These are phyloP conservation scores for Diplodia seriata DNA, from an alignment of 2,329 filamentous ascomycete species.

Conservation along the genomic window DNA sequence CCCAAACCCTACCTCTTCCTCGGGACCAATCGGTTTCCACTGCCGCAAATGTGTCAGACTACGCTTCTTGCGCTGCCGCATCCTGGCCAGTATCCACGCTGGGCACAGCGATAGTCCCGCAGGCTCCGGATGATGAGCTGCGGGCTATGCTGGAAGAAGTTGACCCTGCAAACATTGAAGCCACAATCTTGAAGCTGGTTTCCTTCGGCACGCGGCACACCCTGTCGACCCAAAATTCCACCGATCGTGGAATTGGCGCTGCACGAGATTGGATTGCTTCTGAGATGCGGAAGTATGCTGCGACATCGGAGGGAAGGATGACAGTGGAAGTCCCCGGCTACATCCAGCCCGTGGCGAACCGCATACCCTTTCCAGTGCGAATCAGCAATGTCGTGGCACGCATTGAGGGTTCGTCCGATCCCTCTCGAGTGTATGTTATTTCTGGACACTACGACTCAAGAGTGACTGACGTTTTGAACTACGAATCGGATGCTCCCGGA, in stretches of 20 bases:
- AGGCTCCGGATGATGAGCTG: conserved; percentile 51
- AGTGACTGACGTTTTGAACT: conserved; percentile 59
- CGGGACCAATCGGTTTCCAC: conserved; percentile 35
- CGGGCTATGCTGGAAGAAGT: conserved; percentile 50
- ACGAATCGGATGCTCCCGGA: conserved; percentile 60
- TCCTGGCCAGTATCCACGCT: conserved; percentile 53
- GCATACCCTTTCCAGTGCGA: conserved; percentile 59
- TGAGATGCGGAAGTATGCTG: conserved; percentile 59
- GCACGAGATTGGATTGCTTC: conserved; percentile 63
- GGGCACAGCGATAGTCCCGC: conserved; percentile 49
- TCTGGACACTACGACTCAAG: conserved; percentile 65
- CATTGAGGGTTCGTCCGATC: conserved; percentile 57
- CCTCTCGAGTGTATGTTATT: conserved; percentile 60
- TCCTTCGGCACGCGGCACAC: conserved; percentile 66
- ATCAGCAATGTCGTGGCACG: conserved; percentile 63
- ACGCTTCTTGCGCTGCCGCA: conserved; percentile 45
- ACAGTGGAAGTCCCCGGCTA: conserved; percentile 60
- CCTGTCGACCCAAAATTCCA: conserved; percentile 59
- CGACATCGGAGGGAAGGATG: conserved; percentile 58
- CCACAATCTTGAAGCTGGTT: conserved; percentile 61
- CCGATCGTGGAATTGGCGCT: conserved; percentile 61
- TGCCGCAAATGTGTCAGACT: conserved; percentile 44
- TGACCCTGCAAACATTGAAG: conserved; percentile 55
- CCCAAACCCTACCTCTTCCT: conserved; percentile 4
- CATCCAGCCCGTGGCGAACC: conserved; percentile 55